Evolutionary conservation across 2,329 filamentous ascomycete genomes (phyloP).

Genomic region (Exophiala sp.): DNA sequence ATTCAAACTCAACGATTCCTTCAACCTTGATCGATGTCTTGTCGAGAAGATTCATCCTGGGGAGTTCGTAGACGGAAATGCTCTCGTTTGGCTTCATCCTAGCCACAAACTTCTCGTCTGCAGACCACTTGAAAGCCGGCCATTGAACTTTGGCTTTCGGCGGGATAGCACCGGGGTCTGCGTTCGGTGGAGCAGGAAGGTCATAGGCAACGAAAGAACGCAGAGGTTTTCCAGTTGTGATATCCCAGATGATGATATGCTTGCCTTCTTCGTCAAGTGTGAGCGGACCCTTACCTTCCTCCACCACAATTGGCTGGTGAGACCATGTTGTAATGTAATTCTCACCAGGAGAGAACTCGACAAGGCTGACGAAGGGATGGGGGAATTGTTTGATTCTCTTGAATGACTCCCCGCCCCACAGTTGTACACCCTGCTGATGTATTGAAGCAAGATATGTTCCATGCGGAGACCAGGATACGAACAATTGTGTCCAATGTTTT

Average conservation of each 20-base stretch:
- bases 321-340: slow-evolving; percentile 97
- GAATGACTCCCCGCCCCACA: slow-evolving; percentile 92
- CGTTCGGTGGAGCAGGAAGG: slow-evolving; percentile 54
- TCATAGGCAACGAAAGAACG: slow-evolving; percentile 93
- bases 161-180: slow-evolving; percentile 59
- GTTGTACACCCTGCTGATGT: slow-evolving; percentile 91
- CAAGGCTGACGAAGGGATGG: slow-evolving; percentile 90
- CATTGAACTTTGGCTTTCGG: slow-evolving; percentile 92
- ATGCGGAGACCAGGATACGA: slow-evolving; percentile 95
- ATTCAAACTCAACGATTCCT: slow-evolving; percentile 95
- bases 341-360: slow-evolving; percentile 92
- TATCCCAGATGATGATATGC: slow-evolving; percentile 99
- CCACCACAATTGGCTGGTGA: slow-evolving; percentile 84
- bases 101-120: slow-evolving; percentile 95
- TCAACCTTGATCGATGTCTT: slow-evolving; percentile 95
- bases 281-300: slow-evolving; percentile 80
- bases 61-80: slow-evolving; percentile 87
- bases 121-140: slow-evolving; percentile 99
- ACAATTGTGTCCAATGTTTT: slow-evolving; percentile 95
- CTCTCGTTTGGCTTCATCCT: slow-evolving; percentile 82
- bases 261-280: slow-evolving; percentile 94
- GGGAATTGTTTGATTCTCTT: slow-evolving; percentile 87
- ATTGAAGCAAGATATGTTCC: slow-evolving; percentile 94
- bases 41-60: slow-evolving; percentile 83
- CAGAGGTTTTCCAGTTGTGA: slow-evolving; percentile 81